A percentile compares a stretch with the other conserved stretches of the same genome.
phyloP scores from a whole-genome alignment of 176 grass and related monocot genomes.

The Oryza rufipogon region DNA sequence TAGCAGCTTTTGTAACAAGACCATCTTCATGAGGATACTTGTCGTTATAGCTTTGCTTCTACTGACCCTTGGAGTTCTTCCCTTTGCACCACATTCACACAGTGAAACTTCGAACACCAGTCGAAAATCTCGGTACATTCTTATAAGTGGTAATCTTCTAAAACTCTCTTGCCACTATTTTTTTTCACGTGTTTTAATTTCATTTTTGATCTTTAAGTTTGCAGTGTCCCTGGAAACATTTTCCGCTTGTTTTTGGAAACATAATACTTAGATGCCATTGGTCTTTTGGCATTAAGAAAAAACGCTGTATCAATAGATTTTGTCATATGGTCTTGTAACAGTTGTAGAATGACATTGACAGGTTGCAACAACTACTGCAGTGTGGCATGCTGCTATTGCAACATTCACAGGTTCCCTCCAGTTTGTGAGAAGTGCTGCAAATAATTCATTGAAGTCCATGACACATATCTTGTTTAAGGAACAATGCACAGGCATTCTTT shows the following conservation, averaged over 20 bases:
- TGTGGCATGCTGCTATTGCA: conserved; percentile 51
- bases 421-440: conserved; percentile 46
- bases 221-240: neutral
- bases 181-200: neutral
- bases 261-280: neutral
- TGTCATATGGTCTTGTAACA: neutral
- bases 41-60: conserved; percentile 14
- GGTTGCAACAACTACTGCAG: conserved; percentile 52
- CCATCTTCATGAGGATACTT: conserved; percentile 5
- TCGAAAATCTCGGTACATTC: conserved; percentile 12
- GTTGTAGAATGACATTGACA: conserved; percentile 12
- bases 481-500: neutral
- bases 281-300: neutral
- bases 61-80: conserved; percentile 8
- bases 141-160: conserved; percentile 30
- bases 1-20: neutral
- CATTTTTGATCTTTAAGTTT: neutral
- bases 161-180: neutral
- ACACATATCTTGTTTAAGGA: neutral
- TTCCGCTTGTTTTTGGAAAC: neutral
- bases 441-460: conserved; percentile 4
- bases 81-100: neutral
- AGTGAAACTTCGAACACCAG: neutral
- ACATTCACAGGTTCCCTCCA: conserved; percentile 46
- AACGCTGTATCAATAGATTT: neutral